Evolutionary conservation across 805 yeast genomes (phyloP), one percentile per base, ranked within the genome.

Genomic region (Danielozyma ontarioensis): DNA sequence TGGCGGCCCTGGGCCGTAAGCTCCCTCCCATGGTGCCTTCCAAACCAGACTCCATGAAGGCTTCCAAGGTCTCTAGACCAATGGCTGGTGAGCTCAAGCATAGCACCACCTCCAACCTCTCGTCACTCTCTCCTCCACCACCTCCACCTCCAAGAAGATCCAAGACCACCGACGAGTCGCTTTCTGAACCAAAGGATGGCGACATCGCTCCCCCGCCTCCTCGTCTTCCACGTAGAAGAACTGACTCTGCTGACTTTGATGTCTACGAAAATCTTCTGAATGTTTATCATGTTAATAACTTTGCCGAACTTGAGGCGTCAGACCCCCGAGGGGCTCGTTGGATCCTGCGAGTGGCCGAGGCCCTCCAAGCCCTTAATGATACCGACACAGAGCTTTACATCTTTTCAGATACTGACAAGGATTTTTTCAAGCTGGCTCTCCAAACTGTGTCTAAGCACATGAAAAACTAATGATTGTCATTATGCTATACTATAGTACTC

Each of bases 21-120:
- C 44, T 55, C 3, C 60, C 70, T 0, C 78, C 80, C 0, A 43
- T 67, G 38, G 57, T 71, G 0, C 80, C 80, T 1, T 56, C 53
- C 22, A 75, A 75, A 40, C 80, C 80, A 3, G 43, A 36, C 0
- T 33, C 43, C 3, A 47, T 72, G n/a, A 57, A 55, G 37, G 70
- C 72, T 1, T 52, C 49, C 8, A 48, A 50, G 13, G n/a, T n/a
- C n/a, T n/a, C n/a, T n/a, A n/a, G n/a, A n/a, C n/a, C n/a, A n/a
- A n/a, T n/a, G n/a, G n/a, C n/a, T n/a, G n/a, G n/a, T n/a, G n/a
- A n/a, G n/a, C 22, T 56, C 10, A 37, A 35, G 13, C 25, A 33
- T 15, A 36, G 36, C 10, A 35, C 35, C 21, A 18, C 33, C 10
- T 17, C 27, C 14, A 27, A 17, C 10, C 27, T 45, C 18, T 14